Conservation (phyloP, 257 asterid species). For the Phtheirospermum japonicum region DNA sequence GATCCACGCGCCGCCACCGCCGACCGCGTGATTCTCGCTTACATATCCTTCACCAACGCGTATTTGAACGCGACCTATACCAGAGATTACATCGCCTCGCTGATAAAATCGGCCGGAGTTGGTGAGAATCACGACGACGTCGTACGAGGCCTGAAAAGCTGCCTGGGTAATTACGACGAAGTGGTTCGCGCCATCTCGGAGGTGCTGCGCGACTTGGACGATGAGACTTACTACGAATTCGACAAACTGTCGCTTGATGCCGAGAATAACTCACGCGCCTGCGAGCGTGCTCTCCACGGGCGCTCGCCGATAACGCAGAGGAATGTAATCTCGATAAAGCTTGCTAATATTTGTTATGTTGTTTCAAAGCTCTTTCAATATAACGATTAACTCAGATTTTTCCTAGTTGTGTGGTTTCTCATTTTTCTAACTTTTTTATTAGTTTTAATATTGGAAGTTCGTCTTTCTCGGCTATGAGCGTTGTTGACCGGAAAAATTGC, state of each 20-base stretch:
- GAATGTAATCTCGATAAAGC: background rate
- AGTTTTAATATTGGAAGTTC: too few species aligned
- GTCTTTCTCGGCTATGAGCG: too few species aligned
- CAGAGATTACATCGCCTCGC: slow-evolving; percentile 1
- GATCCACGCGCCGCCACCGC: slow-evolving; percentile 23
- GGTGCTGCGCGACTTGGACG: background rate
- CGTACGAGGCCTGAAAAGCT: background rate
- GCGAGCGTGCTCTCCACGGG: background rate
- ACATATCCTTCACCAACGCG: slow-evolving; percentile 20
- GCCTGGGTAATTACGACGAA: background rate
- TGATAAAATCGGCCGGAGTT: slow-evolving; percentile 7
- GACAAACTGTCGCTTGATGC: background rate
- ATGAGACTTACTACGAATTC: background rate
- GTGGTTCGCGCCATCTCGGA: background rate
- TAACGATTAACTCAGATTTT: background rate
- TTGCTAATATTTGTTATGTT: background rate
- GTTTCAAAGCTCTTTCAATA: background rate
- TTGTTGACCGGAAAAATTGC: too few species aligned
- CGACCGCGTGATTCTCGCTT: slow-evolving; percentile 12
- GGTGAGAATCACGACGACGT: background rate
- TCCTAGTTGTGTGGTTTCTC: background rate
- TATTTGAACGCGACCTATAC: slow-evolving; percentile 4
- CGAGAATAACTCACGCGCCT: background rate
- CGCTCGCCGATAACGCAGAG: background rate
- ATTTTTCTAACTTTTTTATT: too few species aligned